Evolutionary conservation across 73 alveolate species (phyloP).

Genomic region (Effrenium voratum): DNA sequence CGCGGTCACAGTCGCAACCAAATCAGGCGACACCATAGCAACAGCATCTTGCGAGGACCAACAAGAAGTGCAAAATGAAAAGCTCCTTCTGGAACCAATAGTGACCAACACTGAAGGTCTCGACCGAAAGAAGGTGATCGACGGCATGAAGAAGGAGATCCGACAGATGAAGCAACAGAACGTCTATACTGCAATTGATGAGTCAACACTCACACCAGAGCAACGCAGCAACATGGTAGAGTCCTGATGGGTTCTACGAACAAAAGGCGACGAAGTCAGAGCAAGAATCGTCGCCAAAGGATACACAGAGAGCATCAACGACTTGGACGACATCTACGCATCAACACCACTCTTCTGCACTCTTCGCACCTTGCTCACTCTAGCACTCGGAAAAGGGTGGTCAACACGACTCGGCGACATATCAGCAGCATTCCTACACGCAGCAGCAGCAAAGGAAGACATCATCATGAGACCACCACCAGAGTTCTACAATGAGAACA

Average conservation of each 20-base stretch:
- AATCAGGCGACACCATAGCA: background rate
- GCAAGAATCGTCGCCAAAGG: conserved; percentile 17
- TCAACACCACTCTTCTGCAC: background rate
- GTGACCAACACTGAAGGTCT: conserved; percentile 12
- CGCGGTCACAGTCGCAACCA: background rate
- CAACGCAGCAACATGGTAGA: background rate
- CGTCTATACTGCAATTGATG: background rate
- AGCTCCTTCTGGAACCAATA: background rate
- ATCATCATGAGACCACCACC: background rate
- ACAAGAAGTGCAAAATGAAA: background rate
- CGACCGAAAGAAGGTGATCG: background rate
- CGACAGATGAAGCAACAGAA: background rate
- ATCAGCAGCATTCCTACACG: conserved; percentile 11
- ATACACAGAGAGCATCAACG: background rate
- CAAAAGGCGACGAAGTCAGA: background rate
- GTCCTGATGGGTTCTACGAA: conserved; percentile 3
- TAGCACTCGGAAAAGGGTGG: background rate
- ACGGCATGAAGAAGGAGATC: conserved; percentile 7
- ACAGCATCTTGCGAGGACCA: background rate
- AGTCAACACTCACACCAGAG: background rate
- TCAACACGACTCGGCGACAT: background rate
- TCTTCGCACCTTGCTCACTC: background rate
- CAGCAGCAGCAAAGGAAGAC: background rate
- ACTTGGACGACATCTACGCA: conserved; percentile 26
- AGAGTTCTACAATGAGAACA: background rate